Evolutionary conservation across 2,329 filamentous ascomycete genomes (phyloP), one percentile per base, ranked within the genome.

Genomic region (Alternaria hordeiaustralica): DNA sequence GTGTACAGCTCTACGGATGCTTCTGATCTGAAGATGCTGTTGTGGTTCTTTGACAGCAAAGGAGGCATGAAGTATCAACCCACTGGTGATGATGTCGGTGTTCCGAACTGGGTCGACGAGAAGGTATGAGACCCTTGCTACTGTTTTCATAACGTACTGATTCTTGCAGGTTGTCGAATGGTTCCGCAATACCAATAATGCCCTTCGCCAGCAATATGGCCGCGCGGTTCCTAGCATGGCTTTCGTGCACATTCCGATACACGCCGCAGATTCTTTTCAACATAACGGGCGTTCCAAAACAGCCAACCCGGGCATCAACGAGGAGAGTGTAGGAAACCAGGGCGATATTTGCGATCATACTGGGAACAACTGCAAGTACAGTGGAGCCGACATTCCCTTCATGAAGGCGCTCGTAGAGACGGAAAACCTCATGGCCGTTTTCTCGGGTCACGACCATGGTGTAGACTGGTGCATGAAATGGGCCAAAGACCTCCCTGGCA

Each of bases 11-110:
- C 70, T 18, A 57, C 36, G 3, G 74, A 85, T 82, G 45, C 58
- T 7, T 61, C 60, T 13, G 71, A 69, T 3, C 63, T 78, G 6
- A 83, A 61, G 58, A 85, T 87, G 7, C 68, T 93, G 1, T 80
- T 93, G 2, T 93, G 90, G 89, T 92, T 92, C 79, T 92, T 93
- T 70, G 91, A 93, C 71, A 77, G 73, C 60, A 75, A 69, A 46
- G 75, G 74, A 50, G 76, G 75, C 3, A 65, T 61, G 12, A 59
- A 63, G 20, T 75, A 68, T 36, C 60, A 75, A 21, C 63, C 66
- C 9, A 58, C 50, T 3, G 69, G 70, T 2, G 46, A 66, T 0
- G 68, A 73, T 10, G 58, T 69, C 9, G 44, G 64, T 0, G 60
- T 72, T 1, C 46, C 44, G 0, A 60, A 65, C 23, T 75, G 65